These are phyloP conservation scores for Wolfiporia cocos DNA, from an alignment of 1,284 basidiomycete species.

Conservation along the genomic window DNA sequence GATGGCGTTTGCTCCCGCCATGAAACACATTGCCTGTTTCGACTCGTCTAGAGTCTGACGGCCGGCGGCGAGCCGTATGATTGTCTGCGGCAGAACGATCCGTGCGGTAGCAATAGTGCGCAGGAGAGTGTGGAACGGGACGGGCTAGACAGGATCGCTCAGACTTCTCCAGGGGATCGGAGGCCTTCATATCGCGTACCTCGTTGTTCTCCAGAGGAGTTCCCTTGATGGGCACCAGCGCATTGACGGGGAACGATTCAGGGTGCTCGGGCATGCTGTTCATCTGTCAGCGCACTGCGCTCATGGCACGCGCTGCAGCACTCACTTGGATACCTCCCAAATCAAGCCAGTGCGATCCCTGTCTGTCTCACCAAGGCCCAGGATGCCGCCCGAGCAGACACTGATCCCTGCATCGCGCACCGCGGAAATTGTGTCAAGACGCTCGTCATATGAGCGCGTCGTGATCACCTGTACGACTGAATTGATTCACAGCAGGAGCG, in stretches of 20 bases:
- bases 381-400: constrained; percentile 95
- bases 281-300: constrained; percentile 5
- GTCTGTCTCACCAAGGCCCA: constrained; percentile 92
- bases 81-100: constrained; percentile 87
- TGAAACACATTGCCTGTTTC: constrained; percentile 97
- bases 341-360: constrained; percentile 91
- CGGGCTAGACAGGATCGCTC: constrained; percentile 42
- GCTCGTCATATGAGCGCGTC: constrained; percentile 91
- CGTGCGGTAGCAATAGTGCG: constrained; percentile 95
- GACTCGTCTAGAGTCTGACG: constrained; percentile 87
- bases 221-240: constrained; percentile 76
- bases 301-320: constrained; percentile 10
- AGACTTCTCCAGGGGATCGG: neutral
- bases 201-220: constrained; percentile 72
- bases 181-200: constrained; percentile 26
- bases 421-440: constrained; percentile 83
- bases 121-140: constrained; percentile 79
- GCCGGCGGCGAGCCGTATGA: constrained; percentile 94
- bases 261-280: constrained; percentile 89
- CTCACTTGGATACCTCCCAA: constrained; percentile 87
- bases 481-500: neutral
- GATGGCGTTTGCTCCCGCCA: constrained; percentile 97
- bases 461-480: constrained; percentile 74
- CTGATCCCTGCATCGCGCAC: constrained; percentile 95
- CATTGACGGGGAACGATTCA: constrained; percentile 98